Conservation (phyloP, 495 filamentous ascomycete genomes). For the Aspergillus bridgeri region DNA sequence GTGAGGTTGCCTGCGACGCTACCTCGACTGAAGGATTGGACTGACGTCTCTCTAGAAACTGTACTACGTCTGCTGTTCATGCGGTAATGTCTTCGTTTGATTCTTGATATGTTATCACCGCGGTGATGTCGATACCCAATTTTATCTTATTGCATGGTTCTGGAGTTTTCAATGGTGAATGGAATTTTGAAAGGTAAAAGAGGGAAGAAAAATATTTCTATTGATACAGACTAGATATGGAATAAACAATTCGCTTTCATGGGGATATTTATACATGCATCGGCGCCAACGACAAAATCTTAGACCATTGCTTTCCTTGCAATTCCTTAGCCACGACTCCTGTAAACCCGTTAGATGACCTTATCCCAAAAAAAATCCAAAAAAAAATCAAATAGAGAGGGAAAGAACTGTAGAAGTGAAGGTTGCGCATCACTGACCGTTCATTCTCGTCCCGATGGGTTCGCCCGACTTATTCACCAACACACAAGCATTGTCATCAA, state of each 20-base stretch:
- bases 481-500: slow-evolving; percentile 98
- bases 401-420: no score
- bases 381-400: slow-evolving; percentile 1
- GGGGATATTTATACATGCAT: slow-evolving; percentile 71
- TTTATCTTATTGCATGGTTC: slow-evolving; percentile 22
- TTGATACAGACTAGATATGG: slow-evolving; percentile 33
- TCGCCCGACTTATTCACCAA: slow-evolving; percentile 96
- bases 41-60: slow-evolving; percentile 66
- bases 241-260: slow-evolving; percentile 35
- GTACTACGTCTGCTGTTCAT: slow-evolving; percentile 93
- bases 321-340: slow-evolving; percentile 85
- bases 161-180: slow-evolving; percentile 25
- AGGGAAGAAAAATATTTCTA: slow-evolving; percentile 23
- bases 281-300: slow-evolving; percentile 93
- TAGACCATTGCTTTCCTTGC: slow-evolving; percentile 87
- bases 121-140: slow-evolving; percentile 34
- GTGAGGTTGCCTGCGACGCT: slow-evolving; percentile 49
- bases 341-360: slow-evolving; percentile 36
- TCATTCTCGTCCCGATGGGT: slow-evolving; percentile 89
- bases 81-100: slow-evolving; percentile 79
- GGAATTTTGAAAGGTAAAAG: slow-evolving; percentile 3
- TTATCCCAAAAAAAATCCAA: no score
- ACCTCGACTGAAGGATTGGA: neutral
- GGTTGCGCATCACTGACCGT: slow-evolving; percentile 48
- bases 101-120: slow-evolving; percentile 19